These are phyloP conservation scores for Sergeia podlipaevii DNA, from an alignment of 208 protist species.

Conservation along the genomic window DNA sequence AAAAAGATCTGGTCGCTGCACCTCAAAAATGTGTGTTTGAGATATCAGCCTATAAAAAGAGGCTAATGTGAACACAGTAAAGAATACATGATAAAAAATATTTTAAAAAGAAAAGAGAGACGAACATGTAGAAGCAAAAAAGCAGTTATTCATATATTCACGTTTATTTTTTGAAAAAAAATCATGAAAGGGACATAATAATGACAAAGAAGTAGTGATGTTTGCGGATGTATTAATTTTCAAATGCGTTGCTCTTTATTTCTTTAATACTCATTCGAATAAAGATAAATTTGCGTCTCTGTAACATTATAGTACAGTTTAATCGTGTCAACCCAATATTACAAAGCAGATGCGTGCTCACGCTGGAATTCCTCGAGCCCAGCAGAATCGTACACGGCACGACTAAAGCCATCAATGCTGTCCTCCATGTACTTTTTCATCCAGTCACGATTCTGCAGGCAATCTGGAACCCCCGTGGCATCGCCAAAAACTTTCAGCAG, in stretches of 20 bases:
- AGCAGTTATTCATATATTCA: conserved; percentile 9
- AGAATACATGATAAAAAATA: no score
- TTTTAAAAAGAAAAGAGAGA: conserved; percentile 5
- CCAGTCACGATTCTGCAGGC: conserved; percentile 21
- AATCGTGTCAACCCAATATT: no score
- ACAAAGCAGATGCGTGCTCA: conserved; percentile 16
- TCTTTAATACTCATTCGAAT: no score
- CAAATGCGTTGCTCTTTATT: no score
- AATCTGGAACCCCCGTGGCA: conserved; percentile 3
- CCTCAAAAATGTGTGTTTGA: no score
- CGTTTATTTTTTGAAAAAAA: conserved; percentile 9
- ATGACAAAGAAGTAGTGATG: background rate
- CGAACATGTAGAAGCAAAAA: conserved; percentile 5
- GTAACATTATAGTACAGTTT: no score
- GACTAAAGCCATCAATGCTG: conserved; percentile 31
- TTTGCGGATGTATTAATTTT: no score
- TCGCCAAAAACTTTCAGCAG: conserved; percentile 44
- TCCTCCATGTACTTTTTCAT: conserved; percentile 40
- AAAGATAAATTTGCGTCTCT: no score
- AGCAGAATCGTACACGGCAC: conserved; percentile 44
- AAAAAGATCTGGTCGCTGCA: no score
- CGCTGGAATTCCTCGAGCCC: conserved; percentile 44
- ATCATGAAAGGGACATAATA: conserved; percentile 2
- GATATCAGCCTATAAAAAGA: no score
- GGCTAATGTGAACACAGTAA: no score